phyloP scores from a whole-genome alignment of 108 stramenopile genomes.

The Chaetoceros muelleri region DNA sequence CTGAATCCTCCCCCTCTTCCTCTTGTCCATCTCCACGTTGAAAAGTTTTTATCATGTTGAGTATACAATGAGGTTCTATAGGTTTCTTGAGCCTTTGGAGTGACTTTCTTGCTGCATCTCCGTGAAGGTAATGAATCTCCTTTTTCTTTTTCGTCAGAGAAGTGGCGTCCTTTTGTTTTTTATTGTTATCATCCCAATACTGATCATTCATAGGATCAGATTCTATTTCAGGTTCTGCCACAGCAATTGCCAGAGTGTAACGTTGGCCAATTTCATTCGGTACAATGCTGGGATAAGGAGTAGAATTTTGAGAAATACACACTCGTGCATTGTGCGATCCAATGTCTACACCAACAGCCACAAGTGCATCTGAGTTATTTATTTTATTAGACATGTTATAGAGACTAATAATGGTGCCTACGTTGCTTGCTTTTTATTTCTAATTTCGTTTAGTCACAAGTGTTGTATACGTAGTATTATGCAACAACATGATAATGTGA shows the following conservation, averaged over 20 bases:
- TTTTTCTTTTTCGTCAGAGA: neutral
- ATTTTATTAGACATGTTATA: too few relatives aligned
- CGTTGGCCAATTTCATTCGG: neutral
- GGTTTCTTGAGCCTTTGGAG: neutral
- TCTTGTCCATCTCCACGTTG: too few relatives aligned
- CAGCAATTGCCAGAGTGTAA: neutral
- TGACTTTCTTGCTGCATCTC: neutral
- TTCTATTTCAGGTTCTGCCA: neutral
- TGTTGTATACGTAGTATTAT: too few relatives aligned
- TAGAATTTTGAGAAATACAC: constrained; percentile 23
- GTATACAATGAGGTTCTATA: neutral
- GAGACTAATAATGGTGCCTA: too few relatives aligned
- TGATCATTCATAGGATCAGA: neutral
- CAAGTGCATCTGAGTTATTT: too few relatives aligned
- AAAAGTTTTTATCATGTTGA: neutral
- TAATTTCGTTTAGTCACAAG: too few relatives aligned
- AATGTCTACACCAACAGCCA: constrained; percentile 24
- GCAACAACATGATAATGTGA: too few relatives aligned
- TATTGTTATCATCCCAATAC: neutral
- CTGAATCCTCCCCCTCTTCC: neutral
- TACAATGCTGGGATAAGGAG: neutral
- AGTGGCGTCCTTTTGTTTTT: neutral
- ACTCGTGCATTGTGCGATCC: constrained; percentile 25
- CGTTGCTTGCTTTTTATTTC: too few relatives aligned
- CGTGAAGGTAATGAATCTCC: neutral